Conservation (phyloP, 2,329 filamentous ascomycete species). For the Acrocalymma vagum region DNA sequence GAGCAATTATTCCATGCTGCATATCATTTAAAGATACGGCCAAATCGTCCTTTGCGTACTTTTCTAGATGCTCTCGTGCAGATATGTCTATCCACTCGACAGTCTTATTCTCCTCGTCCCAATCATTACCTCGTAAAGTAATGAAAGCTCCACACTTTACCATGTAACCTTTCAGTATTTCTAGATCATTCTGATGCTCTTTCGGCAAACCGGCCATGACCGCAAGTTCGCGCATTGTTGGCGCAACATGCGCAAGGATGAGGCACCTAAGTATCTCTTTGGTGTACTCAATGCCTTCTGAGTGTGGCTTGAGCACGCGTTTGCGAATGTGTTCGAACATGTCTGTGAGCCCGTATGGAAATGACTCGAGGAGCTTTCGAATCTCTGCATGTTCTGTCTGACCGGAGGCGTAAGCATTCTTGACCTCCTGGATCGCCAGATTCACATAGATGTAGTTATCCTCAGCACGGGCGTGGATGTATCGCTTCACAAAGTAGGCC, state of each 20-base stretch:
- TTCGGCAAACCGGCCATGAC: constrained; percentile 28
- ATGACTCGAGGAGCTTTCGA: constrained; percentile 27
- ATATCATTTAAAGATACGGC: constrained; percentile 23
- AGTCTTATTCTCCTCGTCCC: constrained; percentile 24
- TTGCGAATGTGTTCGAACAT: constrained; percentile 33
- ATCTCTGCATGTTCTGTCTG: constrained; percentile 21
- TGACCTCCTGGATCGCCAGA: constrained; percentile 30
- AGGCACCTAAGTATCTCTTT: constrained; percentile 32
- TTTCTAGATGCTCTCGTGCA: constrained; percentile 27
- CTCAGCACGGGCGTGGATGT: constrained; percentile 28
- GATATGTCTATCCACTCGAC: constrained; percentile 33
- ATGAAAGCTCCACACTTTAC: constrained; percentile 31
- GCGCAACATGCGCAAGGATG: constrained; percentile 23
- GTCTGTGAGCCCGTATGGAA: constrained; percentile 31
- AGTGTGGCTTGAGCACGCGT: constrained; percentile 19
- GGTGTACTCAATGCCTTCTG: constrained; percentile 29
- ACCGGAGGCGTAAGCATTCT: constrained; percentile 23
- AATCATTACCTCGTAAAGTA: constrained; percentile 22
- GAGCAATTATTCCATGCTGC: constrained; percentile 34
- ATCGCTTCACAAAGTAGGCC: constrained; percentile 31
- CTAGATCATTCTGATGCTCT: constrained; percentile 21
- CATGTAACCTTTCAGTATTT: constrained; percentile 23
- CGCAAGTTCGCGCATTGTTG: constrained; percentile 30
- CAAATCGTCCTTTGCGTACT: constrained; percentile 26
- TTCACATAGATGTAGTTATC: constrained; percentile 32